Percentiles rank a stretch among this genome's conserved stretches.
Evolutionary conservation across 495 filamentous ascomycete genomes (phyloP).

Genomic region (Elasticomyces elasticus): DNA sequence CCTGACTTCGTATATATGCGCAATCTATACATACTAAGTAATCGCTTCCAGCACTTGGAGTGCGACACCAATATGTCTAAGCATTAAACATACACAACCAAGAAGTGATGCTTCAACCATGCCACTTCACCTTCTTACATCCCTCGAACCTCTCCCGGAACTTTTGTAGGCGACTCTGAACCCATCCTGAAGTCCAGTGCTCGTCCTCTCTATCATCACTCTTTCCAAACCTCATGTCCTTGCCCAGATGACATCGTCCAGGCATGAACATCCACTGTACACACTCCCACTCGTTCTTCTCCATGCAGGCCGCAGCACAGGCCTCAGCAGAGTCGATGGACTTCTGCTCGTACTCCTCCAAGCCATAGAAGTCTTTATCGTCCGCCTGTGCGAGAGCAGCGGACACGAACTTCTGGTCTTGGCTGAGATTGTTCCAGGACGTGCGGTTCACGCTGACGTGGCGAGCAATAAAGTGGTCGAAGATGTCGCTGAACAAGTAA

Average conservation of each 20-base stretch:
- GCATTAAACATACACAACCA: background rate
- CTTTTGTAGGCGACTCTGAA: constrained; percentile 7
- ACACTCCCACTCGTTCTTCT: constrained; percentile 4
- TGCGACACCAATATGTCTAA: too few relatives aligned
- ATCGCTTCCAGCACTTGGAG: constrained; percentile 14
- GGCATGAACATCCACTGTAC: constrained; percentile 19
- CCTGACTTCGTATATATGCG: background rate
- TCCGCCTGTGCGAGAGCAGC: background rate
- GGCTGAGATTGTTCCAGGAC: constrained; percentile 30
- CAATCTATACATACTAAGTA: background rate
- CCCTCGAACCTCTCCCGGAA: constrained; percentile 6
- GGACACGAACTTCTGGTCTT: constrained; percentile 18
- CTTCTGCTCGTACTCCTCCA: constrained; percentile 13
- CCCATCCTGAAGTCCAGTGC: constrained; percentile 15
- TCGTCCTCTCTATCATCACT: constrained; percentile 10
- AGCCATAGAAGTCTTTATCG: constrained; percentile 1
- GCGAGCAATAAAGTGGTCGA: constrained; percentile 25
- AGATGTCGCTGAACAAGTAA: constrained; percentile 26
- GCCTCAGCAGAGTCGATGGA: constrained; percentile 11
- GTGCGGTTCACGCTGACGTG: constrained; percentile 20
- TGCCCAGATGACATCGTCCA: constrained; percentile 18
- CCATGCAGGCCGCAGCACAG: constrained; percentile 14
- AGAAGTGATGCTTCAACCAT: constrained; percentile 2
- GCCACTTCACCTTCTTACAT: constrained; percentile 13
- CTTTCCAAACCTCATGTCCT: constrained; percentile 15